Evolutionary conservation across 805 yeast species (phyloP), one percentile per base, ranked within the genome.

Genomic region (Candida ortonii): DNA sequence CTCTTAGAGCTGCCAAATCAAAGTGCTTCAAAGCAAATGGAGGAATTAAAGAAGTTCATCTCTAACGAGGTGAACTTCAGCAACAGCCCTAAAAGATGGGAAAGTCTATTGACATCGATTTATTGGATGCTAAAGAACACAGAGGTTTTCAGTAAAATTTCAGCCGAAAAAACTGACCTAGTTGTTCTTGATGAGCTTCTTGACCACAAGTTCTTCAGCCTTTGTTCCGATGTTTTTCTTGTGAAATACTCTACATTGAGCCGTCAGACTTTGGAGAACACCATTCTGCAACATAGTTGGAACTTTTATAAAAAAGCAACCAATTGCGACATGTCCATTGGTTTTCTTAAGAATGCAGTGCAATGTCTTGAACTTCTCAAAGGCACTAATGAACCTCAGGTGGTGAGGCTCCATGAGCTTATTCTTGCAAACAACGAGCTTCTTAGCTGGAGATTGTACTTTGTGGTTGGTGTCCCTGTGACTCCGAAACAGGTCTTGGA

Each of bases 371-470:
- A 35, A 1, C 28, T 60, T 8, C n/a, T 50, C 4, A 23, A 39
- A 8, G 21, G 26, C 4, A 20, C 30, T 5, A 13, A 19, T 1
- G 41, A 35, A 10, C 19, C 16, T 3, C 25, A 35, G 1, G 31
- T 34, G 3, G 6, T 11, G 2, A 28, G 25, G 29, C 19, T 60
- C 12, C 25, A 23, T 4, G 36, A 28, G 11, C 39, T 60, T 12
- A 42, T 59, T 12, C 22, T 35, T 3, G 59, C 59, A 1, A 45
- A 44, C 26, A 26, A 41, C 16, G 38, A 36, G 16, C 28, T 60
- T 8, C 22, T 57, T 10, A 36, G 49, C 3, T 60, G 59, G 59
- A 57, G 49, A 25, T 21, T 59, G 3, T 60, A 47, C 31, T 53
- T 60, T 19, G 35, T 42, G 18, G 28, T 41, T 2, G 63, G 62